Percentiles rank a stretch among this genome's conserved stretches.
These are phyloP conservation scores for Syzygium malaccense DNA, from an alignment of 441 rosid species.

Conservation along the genomic window DNA sequence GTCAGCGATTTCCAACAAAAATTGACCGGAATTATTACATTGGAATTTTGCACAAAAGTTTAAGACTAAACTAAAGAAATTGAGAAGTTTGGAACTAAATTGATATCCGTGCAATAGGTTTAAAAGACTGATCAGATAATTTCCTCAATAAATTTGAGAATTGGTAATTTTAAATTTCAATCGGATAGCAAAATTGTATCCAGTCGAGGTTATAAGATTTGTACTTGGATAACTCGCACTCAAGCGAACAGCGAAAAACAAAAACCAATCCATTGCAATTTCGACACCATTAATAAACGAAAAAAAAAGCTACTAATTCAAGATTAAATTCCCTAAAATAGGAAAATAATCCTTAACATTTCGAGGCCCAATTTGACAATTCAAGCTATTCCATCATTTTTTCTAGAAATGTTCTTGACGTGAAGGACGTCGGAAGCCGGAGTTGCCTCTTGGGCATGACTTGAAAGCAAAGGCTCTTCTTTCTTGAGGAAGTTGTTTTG, in stretches of 20 bases:
- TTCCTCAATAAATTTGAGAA: not conserved
- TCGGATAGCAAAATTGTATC: not conserved
- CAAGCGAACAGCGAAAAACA: too few species aligned
- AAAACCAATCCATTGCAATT: too few species aligned
- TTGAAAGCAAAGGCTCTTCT: not conserved
- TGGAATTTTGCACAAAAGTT: fast-evolving
- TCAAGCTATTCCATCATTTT: not conserved
- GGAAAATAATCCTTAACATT: not conserved
- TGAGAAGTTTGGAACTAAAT: fast-evolving
- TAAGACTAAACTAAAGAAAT: fast-evolving
- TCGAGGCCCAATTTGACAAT: not conserved
- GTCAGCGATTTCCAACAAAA: too few species aligned
- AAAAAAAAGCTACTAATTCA: not conserved
- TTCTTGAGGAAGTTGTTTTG: not conserved
- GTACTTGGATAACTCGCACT: too few species aligned
- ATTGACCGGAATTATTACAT: fast-evolving
- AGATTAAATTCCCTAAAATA: not conserved
- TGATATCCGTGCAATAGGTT: not conserved
- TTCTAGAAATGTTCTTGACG: not conserved
- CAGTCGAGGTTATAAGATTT: too few species aligned
- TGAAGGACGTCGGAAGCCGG: not conserved
- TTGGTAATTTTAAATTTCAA: not conserved
- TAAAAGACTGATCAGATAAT: not conserved
- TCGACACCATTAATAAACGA: not conserved
- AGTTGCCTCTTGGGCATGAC: not conserved